Evolutionary conservation across 768 basidiomycete species (phyloP), one percentile per base, ranked within the genome.

Genomic region (Hygrophoropsis aurantiaca): DNA sequence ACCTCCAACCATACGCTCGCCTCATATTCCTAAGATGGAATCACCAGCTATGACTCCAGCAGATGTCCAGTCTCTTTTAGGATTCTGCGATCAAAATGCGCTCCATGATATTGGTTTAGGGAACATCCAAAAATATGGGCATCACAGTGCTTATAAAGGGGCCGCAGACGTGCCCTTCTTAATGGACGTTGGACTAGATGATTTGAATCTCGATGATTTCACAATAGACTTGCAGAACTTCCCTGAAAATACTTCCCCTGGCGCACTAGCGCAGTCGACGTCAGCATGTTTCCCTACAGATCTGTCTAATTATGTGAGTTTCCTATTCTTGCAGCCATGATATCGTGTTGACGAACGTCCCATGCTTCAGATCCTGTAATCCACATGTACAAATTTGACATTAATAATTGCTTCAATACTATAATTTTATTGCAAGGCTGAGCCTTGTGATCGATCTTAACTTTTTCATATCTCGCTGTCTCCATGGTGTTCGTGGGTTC

Each of bases 221-320:
- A 39, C 46, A 11, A 11, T 40, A 10, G 26, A 50, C 18, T 38
- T 54, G 41, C 16, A 58, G 40, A 46, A 51, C 27, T 51, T 46
- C n/a, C 44, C 55, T 44, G 55, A 65, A 15, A 51, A 21, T 15
- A 10, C 37, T 20, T 45, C 46, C 11, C 27, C 19, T 18, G 41
- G 39, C 6, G 32, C 18, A 24, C 15, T 44, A 30, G 19, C 34
- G 4, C 42, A 59, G 36, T 53, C 58, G 2, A 47, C 61, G 2
- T 56, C 67, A 3, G 47, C 61, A 19, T 66, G 62, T 50, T 66
- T 59, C 44, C 53, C 67, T 6, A 41, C 53, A 15, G 66, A 67
- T 19, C 47, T 67, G 5, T 65, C 61, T 40, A 61, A 62, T 46
- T 73, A 66, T 58, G 70, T 64, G 54, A 60, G 69, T 67, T 23